Percentiles rank a stretch among this genome's conserved stretches.
Conservation (phyloP, 2,329 filamentous ascomycete species). For the Cercospora zeae-maydis region DNA sequence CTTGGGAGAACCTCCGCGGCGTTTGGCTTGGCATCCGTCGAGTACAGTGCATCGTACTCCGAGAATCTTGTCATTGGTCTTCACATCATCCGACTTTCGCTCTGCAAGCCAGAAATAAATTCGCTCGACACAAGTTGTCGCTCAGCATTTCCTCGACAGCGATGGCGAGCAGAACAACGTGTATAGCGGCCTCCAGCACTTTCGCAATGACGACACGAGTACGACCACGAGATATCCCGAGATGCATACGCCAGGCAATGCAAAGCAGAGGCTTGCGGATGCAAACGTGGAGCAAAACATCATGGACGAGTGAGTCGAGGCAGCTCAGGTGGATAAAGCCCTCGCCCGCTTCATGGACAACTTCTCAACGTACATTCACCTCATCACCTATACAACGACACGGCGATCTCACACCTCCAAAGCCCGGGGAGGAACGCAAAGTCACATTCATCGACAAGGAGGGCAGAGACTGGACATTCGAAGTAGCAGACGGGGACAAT, state of each 20-base stretch:
- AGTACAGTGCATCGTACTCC: not conserved
- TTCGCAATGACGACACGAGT: conserved; percentile 2
- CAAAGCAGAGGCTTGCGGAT: conserved; percentile 1
- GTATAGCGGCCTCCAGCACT: conserved; percentile 1
- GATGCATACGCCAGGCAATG: conserved; percentile 7
- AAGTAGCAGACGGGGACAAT: conserved; percentile 84
- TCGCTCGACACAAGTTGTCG: not conserved
- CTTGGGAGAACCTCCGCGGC: not conserved
- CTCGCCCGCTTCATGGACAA: not conserved
- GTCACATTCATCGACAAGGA: conserved; percentile 96
- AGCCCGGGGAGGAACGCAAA: conserved; percentile 85
- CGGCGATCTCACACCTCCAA: conserved; percentile 77
- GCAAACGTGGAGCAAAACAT: not conserved
- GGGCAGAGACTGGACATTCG: conserved; percentile 67
- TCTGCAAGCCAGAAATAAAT: not conserved
- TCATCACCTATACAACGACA: conserved; percentile 50
- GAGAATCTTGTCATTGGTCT: not conserved
- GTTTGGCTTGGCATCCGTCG: not conserved
- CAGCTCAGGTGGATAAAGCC: not conserved
- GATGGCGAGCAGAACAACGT: conserved; percentile 8
- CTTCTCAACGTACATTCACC: conserved; percentile 8
- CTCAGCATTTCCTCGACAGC: not conserved
- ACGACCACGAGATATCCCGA: conserved; percentile 7
- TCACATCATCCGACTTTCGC: not conserved
- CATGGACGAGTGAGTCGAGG: not conserved